Conservation (phyloP, 805 yeast genomes). For the Candida quercuum region DNA sequence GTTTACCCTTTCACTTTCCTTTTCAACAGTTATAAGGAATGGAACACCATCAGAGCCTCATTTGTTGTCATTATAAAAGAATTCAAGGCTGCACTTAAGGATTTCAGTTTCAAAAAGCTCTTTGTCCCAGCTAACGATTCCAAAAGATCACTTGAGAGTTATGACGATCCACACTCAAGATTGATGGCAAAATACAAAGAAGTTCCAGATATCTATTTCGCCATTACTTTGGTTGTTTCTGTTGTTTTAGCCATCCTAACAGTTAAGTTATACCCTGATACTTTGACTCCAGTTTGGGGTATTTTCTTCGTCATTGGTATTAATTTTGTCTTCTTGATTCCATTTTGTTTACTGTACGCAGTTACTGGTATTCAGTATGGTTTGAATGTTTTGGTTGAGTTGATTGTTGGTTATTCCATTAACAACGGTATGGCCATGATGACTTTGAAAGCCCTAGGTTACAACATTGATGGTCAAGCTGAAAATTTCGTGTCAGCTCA, state of each 20-base stretch:
- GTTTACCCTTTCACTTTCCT: slow-evolving; percentile 46
- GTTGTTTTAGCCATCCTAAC: slow-evolving; percentile 39
- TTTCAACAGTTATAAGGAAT: slow-evolving; percentile 40
- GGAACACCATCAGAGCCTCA: slow-evolving; percentile 26
- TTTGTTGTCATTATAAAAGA: slow-evolving; percentile 27
- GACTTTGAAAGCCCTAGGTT: slow-evolving; percentile 47
- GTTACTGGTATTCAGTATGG: slow-evolving; percentile 44
- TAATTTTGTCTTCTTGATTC: slow-evolving; percentile 45
- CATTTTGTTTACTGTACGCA: slow-evolving; percentile 42
- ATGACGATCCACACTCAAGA: slow-evolving; percentile 43
- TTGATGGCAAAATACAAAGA: slow-evolving; percentile 55
- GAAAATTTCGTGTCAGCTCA: slow-evolving; percentile 49
- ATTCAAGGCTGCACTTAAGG: neutral
- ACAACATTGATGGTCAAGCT: slow-evolving; percentile 61
- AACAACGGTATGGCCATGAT: slow-evolving; percentile 51
- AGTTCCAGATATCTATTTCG: slow-evolving; percentile 49
- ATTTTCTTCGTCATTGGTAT: slow-evolving; percentile 47
- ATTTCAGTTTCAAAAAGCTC: neutral
- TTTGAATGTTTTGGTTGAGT: slow-evolving; percentile 48
- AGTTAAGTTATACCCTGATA: slow-evolving; percentile 38
- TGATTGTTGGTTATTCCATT: slow-evolving; percentile 50
- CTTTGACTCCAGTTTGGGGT: slow-evolving; percentile 57
- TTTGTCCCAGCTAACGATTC: slow-evolving; percentile 24
- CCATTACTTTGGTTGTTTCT: slow-evolving; percentile 36
- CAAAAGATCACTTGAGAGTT: slow-evolving; percentile 24